These are phyloP conservation scores for Suillus subluteus DNA, from an alignment of 768 basidiomycete genomes.

Conservation along the genomic window DNA sequence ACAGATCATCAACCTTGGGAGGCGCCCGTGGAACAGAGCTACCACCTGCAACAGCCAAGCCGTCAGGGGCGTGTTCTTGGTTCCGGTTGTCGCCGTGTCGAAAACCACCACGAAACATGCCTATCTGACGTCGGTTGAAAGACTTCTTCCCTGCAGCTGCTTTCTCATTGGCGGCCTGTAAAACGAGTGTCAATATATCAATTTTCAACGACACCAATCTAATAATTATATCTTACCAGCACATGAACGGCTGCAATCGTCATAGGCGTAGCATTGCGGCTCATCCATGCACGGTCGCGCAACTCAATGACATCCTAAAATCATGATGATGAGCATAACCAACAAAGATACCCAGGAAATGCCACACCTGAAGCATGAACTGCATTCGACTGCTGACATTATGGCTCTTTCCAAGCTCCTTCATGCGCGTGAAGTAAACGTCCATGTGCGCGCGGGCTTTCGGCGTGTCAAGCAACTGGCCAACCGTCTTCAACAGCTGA, in stretches of 20 bases:
- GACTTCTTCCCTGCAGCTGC: conserved; percentile 57
- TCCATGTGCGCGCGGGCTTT: conserved; percentile 88
- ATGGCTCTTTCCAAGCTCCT: conserved; percentile 71
- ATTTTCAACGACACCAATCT: conserved; percentile 8
- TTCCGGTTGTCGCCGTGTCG: too few species aligned
- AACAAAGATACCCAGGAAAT: conserved; percentile 4
- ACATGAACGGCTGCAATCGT: conserved; percentile 91
- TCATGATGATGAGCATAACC: background rate
- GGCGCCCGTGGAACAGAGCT: conserved; percentile 50
- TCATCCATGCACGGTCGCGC: conserved; percentile 80
- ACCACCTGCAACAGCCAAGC: conserved; percentile 65
- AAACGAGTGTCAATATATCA: conserved; percentile 11
- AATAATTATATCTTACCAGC: conserved; percentile 51
- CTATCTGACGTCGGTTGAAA: conserved; percentile 55
- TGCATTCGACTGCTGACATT: conserved; percentile 87
- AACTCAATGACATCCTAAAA: conserved; percentile 88
- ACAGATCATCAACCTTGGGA: conserved; percentile 83
- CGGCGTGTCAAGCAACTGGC: conserved; percentile 74
- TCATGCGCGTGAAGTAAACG: conserved; percentile 92
- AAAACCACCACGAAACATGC: conserved; percentile 77
- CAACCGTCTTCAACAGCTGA: conserved; percentile 90
- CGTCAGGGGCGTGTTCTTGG: conserved; percentile 52
- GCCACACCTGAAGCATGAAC: conserved; percentile 90
- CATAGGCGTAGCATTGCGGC: conserved; percentile 78
- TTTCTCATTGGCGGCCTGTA: conserved; percentile 82